Base-by-base conservation (phyloP, 2,329 filamentous ascomycete genomes). In the Chaetomiaceae sp. region DNA sequence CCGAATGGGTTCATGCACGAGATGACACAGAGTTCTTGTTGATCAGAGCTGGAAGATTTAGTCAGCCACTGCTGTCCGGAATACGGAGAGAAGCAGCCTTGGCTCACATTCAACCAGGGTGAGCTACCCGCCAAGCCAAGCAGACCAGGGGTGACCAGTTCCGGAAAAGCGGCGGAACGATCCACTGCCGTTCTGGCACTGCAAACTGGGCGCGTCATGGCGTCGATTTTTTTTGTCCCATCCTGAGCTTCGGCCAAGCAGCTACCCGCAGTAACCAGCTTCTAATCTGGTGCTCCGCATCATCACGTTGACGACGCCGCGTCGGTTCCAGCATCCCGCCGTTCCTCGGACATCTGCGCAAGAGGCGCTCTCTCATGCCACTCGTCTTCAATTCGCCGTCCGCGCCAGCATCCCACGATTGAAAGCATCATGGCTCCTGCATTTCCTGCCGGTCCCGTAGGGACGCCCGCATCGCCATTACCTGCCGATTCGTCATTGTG, bases 401-500 rank as follows among this genome's bases (percentile, higher is more conserved):
- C 51, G 48, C 54, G 45, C 26, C 6, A 24, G 22, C 22, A 24
- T 24, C 11, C 22, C 34, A 48, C 48, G 43, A 53, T 50, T 48
- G 56, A 32, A 24, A 30, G 33, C 71, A 68, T 57, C 51, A 60
- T 60, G 58, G 63, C 65, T 42, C 62, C 66, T 63, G 68, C 73
- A 55, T 57, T 66, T 55, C 62, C 64, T 39, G 70, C 74, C 55
- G 69, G 72, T 61, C 71, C 74, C 59, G 67, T 69, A 45, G 64
- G 49, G 39, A 37, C 66, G 52, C 65, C 64, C 50, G 65, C 69
- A 48, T 62, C 79, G 43, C 69, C 72, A 34, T 65, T 79, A 57
- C 69, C 77, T 47, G 65, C 72, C 55, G 77, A 84, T 51, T 79
- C 83, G 49, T 84, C 86, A 38, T 71, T 93, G 46, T 95, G 89